Percentiles rank a stretch among this genome's conserved stretches.
Conservation (phyloP, 495 filamentous ascomycete species). For the Penicillium chermesinum region DNA sequence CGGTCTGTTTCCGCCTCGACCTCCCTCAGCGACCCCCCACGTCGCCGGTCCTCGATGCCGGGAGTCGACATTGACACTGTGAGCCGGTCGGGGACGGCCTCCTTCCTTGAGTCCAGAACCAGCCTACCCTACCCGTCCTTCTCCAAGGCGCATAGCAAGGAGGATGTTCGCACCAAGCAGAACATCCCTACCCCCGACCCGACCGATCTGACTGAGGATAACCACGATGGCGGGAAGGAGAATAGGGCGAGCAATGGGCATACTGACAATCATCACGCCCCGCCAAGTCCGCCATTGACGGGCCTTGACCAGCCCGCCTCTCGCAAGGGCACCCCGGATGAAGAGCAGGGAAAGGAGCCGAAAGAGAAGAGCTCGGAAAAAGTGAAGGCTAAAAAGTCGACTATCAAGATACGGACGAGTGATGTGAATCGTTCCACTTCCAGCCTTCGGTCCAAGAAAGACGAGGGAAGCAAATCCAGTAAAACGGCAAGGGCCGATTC, state of each 20-base stretch:
- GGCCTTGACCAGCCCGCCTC: constrained; percentile 46
- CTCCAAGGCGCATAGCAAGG: constrained; percentile 86
- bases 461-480: constrained; percentile 35
- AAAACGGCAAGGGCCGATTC: constrained; percentile 39
- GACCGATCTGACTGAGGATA: constrained; percentile 62
- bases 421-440: constrained; percentile 40
- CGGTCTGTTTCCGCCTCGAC: constrained; percentile 32
- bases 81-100: constrained; percentile 33
- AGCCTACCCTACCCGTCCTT: constrained; percentile 79
- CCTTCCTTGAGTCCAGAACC: constrained; percentile 48
- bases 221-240: constrained; percentile 31
- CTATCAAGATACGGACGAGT: constrained; percentile 35
- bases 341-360: constrained; percentile 31
- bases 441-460: constrained; percentile 36
- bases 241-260: constrained; percentile 24
- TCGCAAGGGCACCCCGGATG: constrained; percentile 39
- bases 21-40: constrained; percentile 24
- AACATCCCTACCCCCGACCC: constrained; percentile 73
- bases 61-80: constrained; percentile 42
- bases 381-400: constrained; percentile 30
- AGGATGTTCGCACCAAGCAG: constrained; percentile 58
- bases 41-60: constrained; percentile 47
- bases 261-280: constrained; percentile 36
- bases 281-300: constrained; percentile 62
- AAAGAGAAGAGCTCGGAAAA: constrained; percentile 36